Evolutionary conservation across 805 yeast genomes (phyloP), one percentile per base, ranked within the genome.

Genomic region (Ogataea corticis): DNA sequence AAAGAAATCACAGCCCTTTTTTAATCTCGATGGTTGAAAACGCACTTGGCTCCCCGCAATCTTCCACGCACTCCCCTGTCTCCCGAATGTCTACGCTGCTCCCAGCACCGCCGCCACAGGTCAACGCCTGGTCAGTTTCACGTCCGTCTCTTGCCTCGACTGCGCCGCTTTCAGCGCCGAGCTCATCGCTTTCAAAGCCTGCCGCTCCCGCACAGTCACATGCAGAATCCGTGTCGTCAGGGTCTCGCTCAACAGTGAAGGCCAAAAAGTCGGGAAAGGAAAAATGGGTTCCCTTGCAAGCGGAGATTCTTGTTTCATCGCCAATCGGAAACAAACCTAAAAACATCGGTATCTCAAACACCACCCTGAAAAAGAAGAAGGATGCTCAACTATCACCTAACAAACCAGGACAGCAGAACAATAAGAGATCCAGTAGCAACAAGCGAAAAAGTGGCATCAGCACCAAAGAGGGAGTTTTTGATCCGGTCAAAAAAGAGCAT

Each of bases 91-190:
- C 53, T 11, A 50, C 56, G 10, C 30, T 59, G 36, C 58, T 50
- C 10, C 66, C 66, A 6, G 66, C 66, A 2, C 66, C 66, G 2
- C 59, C 59, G 21, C 66, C 66, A 4, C 45, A 49, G 25, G 50
- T 46, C 2, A 62, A 58, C 36, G 59, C 65, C 1, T 62, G 66
- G 66, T 42, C 43, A 36, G 42, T 25, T 4, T 41, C 35, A 23
- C 43, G 38, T n/a, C 38, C 43, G 7, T 3, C 45, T 13, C 34
- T 34, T 16, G 23, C 23, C 35, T 12, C 27, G 9, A 21, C 9
- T 21, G 25, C 25, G 25, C 25, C 25, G 9, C 25, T 9, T 6
- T 5, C 25, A 21, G 25, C 25, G 9, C 25, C 25, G 5, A 21
- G n/a, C n/a, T 21, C 25, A 21, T 9, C 25, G 25, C 25, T 21